Base-by-base conservation (phyloP, 352 stramenopile species). In the Pythium aristosporum region DNA sequence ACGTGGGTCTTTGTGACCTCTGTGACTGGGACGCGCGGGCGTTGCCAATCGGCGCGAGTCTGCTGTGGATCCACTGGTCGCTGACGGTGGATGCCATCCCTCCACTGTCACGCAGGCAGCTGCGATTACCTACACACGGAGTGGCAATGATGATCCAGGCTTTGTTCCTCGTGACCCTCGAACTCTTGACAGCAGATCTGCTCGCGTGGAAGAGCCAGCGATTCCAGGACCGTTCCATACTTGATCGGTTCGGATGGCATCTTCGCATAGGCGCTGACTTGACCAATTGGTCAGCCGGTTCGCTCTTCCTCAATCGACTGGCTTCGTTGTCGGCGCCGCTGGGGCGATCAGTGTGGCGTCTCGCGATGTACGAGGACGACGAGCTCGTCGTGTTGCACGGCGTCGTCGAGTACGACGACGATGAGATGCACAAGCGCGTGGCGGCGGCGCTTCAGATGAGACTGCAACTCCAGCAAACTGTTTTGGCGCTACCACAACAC, bases 11-110 rank as follows among this genome's bases (percentile, higher is more conserved):
- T 2, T 57, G 44, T 30, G 53, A 62, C 28, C 20, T 56, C 2
- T 44, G 20, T 21, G 3, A 59, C 37, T 68, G 62, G 62, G 60
- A 67, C 37, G 32, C 16, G 1, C 50, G 60, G 7, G 8, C 21
- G 5, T 21, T 61, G 8, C 39, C 37, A 7, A 6, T 32, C 13
- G 3, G 37, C 2, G n/a, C 50, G 11, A 61, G 50, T 18, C 16
- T 36, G 37, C 32, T 61, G 20, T 65, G 63, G 56, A 70, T 82
- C 20, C 75, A 82, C 39, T 62, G 56, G 42, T 42, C n/a, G 43
- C 20, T 62, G 12, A 47, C 56, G 8, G 13, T 62, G 11, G 63
- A 69, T 37, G 56, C 57, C 12, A 48, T 69, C 15, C 34, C 63
- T 5, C 63, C 63, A 1, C 9, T 65, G 32, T 50, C n/a, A 15